phyloP scores from a whole-genome alignment of 1,139 yeast genomes.

The Taiozyma sp. region DNA sequence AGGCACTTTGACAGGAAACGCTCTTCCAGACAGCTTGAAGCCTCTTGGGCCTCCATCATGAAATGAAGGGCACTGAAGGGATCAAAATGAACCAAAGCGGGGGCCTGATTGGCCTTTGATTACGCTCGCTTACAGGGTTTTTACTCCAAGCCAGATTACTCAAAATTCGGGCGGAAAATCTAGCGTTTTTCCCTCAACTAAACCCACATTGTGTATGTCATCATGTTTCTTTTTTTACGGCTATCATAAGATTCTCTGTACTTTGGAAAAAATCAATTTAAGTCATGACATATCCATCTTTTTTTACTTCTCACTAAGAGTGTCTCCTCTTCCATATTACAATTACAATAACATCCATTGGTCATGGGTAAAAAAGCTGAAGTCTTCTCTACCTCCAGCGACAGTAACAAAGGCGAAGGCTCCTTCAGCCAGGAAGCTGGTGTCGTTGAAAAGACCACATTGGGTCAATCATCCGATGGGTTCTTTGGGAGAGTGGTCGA shows the following conservation, averaged over 20 bases:
- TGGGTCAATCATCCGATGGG: conserved; percentile 2
- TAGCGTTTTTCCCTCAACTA: neutral
- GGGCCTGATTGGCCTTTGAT: neutral
- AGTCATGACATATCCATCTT: neutral
- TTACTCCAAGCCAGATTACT: neutral
- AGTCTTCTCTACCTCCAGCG: conserved; percentile 1
- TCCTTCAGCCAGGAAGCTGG: conserved; percentile 19
- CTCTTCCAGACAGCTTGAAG: neutral
- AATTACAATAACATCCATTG: neutral
- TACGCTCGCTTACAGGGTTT: neutral
- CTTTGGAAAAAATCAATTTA: neutral
- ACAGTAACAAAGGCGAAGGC: conserved; percentile 13
- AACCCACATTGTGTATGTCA: neutral
- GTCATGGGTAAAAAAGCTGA: conserved; percentile 11
- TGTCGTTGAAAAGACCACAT: conserved; percentile 11
- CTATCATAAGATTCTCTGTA: neutral
- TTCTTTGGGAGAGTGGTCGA: conserved; percentile 42
- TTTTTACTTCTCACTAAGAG: neutral
- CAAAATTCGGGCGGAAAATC: neutral
- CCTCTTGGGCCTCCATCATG: neutral
- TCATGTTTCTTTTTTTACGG: neutral
- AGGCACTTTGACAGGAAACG: neutral
- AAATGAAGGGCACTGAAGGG: neutral
- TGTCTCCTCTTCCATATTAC: neutral
- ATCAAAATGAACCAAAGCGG: neutral